Evolutionary conservation across 495 filamentous ascomycete genomes (phyloP).

Genomic region (Penicillium silybi): DNA sequence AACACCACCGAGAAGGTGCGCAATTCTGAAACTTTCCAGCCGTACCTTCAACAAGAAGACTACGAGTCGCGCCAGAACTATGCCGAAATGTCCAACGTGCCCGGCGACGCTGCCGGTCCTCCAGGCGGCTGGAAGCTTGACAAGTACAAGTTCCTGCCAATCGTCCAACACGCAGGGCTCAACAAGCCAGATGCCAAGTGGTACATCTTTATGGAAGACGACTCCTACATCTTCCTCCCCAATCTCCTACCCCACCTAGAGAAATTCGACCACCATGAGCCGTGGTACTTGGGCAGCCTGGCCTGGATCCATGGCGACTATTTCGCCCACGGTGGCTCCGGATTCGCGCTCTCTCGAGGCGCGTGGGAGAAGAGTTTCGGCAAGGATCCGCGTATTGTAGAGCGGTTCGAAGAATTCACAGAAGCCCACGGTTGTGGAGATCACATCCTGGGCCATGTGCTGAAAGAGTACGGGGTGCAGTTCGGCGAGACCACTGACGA

Average conservation of each 20-base stretch:
- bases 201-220: constrained; percentile 61
- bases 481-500: constrained; percentile 32
- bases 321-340: constrained; percentile 59
- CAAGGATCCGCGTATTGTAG: constrained; percentile 26
- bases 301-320: constrained; percentile 36
- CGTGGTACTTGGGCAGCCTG: constrained; percentile 51
- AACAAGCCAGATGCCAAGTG: constrained; percentile 47
- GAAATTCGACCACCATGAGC: constrained; percentile 37
- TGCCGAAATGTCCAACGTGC: constrained; percentile 17
- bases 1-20: constrained; percentile 20
- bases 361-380: constrained; percentile 42
- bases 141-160: constrained; percentile 49
- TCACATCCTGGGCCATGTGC: constrained; percentile 44
- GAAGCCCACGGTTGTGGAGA: constrained; percentile 46
- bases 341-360: constrained; percentile 52
- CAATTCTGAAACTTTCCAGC: constrained; percentile 12
- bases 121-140: constrained; percentile 42
- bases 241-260: constrained; percentile 50
- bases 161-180: constrained; percentile 38
- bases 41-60: constrained; percentile 22
- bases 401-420: constrained; percentile 32
- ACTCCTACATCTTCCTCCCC: constrained; percentile 56
- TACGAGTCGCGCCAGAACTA: constrained; percentile 19
- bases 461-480: constrained; percentile 42
- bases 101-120: constrained; percentile 18